phyloP scores from a whole-genome alignment of 2,329 filamentous ascomycete genomes.

The Apiospora koreana region DNA sequence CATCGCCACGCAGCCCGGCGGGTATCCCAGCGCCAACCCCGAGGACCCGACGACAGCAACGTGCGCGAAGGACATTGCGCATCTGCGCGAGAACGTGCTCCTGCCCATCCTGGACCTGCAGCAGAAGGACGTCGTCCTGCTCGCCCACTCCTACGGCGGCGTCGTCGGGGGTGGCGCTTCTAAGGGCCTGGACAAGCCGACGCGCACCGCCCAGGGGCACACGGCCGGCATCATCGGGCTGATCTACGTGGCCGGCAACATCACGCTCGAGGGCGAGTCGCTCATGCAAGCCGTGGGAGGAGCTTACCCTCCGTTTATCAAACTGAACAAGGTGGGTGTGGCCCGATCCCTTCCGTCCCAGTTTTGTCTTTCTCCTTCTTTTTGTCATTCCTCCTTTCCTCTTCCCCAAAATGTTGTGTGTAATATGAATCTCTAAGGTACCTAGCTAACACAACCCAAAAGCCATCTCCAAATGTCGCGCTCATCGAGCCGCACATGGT shows the following conservation, averaged over 20 bases:
- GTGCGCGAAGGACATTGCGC: slow-evolving; percentile 17
- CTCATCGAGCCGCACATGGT: slow-evolving; percentile 26
- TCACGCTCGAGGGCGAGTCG: slow-evolving; percentile 21
- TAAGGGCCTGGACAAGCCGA: slow-evolving; percentile 25
- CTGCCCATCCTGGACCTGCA: slow-evolving; percentile 23
- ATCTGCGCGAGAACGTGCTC: slow-evolving; percentile 19
- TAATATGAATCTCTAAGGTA: too few species aligned
- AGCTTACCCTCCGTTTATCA: slow-evolving; percentile 24
- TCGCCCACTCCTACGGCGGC: slow-evolving; percentile 28
- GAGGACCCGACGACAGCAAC: slow-evolving; percentile 18
- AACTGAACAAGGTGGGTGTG: slow-evolving; percentile 16
- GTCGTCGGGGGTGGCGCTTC: slow-evolving; percentile 25
- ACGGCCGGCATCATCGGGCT: slow-evolving; percentile 20
- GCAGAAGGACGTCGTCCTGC: slow-evolving; percentile 22
- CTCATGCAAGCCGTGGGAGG: slow-evolving; percentile 19
- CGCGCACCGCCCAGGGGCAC: slow-evolving; percentile 16
- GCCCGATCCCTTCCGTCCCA: not conserved
- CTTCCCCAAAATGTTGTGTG: too few species aligned
- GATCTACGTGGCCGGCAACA: slow-evolving; percentile 22
- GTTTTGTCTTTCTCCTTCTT: too few species aligned
- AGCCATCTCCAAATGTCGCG: slow-evolving; percentile 19
- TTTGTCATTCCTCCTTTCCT: too few species aligned
- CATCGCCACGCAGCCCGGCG: slow-evolving; percentile 20
- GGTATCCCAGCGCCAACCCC: slow-evolving; percentile 25
- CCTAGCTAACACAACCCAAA: not conserved